Evolutionary conservation across 805 yeast species (phyloP).

Genomic region (Metschnikowia shivogae): DNA sequence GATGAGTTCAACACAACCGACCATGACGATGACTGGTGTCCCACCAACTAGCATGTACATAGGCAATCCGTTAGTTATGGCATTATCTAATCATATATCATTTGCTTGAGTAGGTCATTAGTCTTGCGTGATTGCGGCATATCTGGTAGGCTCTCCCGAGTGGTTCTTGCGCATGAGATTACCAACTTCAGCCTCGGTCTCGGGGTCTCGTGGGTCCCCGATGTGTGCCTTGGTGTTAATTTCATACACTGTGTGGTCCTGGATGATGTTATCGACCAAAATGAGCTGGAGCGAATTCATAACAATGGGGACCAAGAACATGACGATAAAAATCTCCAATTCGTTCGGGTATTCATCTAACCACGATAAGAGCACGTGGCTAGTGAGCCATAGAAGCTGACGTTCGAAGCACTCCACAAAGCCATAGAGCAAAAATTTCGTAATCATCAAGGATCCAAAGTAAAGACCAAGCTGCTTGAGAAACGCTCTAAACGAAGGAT

Average conservation of each 20-base stretch:
- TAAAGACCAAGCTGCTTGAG: constrained; percentile 70
- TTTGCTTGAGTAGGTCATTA: not conserved
- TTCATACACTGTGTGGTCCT: constrained; percentile 42
- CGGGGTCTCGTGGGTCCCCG: not conserved
- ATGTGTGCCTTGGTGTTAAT: constrained; percentile 21
- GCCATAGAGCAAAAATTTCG: constrained; percentile 62
- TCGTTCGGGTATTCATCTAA: constrained; percentile 70
- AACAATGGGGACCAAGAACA: constrained; percentile 73
- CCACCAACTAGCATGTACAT: not conserved
- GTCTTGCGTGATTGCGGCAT: not conserved
- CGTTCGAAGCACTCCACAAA: constrained; percentile 63
- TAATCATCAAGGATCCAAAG: constrained; percentile 55
- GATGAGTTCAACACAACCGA: constrained; percentile 7
- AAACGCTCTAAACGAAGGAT: constrained; percentile 49
- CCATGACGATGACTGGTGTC: not conserved
- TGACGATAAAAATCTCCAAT: constrained; percentile 79
- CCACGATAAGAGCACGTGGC: constrained; percentile 79
- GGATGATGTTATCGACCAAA: constrained; percentile 70
- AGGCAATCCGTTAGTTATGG: not conserved
- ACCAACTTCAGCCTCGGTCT: not conserved
- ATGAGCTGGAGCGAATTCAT: constrained; percentile 73
- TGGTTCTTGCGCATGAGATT: not conserved
- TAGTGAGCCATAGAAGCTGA: constrained; percentile 46
- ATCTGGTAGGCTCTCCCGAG: not conserved
- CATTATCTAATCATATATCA: not conserved